Evolutionary conservation across 345 rosid species (phyloP).

Genomic region (Brassica rapa): DNA sequence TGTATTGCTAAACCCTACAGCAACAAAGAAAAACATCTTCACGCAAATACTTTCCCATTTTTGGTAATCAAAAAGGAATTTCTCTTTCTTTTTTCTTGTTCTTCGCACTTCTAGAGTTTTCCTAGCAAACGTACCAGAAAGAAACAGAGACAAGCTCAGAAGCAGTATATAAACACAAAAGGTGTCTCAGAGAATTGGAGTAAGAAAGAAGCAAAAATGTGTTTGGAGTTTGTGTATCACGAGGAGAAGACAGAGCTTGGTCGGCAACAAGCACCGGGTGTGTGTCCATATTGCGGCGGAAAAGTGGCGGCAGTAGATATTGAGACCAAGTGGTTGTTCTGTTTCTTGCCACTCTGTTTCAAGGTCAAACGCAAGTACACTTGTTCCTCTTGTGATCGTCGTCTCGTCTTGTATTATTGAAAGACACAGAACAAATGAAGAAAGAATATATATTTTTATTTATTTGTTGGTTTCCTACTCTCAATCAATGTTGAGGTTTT

Average conservation of each 20-base stretch:
- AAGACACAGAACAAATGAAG: neutral
- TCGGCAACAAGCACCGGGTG: conserved; percentile 71
- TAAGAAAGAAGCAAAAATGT: conserved; percentile 42
- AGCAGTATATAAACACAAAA: neutral
- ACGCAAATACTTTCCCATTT: neutral
- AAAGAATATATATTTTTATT: conserved; percentile 1
- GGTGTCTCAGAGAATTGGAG: neutral
- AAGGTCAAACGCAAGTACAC: conserved; percentile 57
- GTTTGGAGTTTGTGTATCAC: conserved; percentile 53
- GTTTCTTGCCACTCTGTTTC: conserved; percentile 73
- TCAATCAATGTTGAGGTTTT: conserved; percentile 18
- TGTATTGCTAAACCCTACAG: conserved; percentile 30
- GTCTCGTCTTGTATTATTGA: conserved; percentile 47
- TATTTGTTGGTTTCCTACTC: conserved; percentile 16
- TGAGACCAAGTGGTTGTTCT: conserved; percentile 73
- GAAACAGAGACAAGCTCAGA: neutral
- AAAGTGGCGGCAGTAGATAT: conserved; percentile 68
- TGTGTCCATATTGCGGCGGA: conserved; percentile 83
- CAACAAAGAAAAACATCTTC: neutral
- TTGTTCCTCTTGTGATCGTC: conserved; percentile 64
- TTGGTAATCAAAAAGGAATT: neutral
- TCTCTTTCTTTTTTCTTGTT: conserved; percentile 2
- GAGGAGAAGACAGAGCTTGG: conserved; percentile 70
- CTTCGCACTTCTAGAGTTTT: conserved; percentile 28
- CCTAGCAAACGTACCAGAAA: conserved; percentile 9